phyloP scores from a whole-genome alignment of 345 rosid genomes.

The Arabidopsis thaliana region TAIR10.1 NC_003074.8:5715501-5716000 shows the following conservation, averaged over 20 bases:
- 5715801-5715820: conserved; percentile 47
- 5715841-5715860: conserved; percentile 85
- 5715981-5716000: conserved; percentile 12
- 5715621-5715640: conserved; percentile 92
- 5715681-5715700: conserved; percentile 52
- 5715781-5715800: conserved; percentile 46
- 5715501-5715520: conserved; percentile 95
- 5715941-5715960: conserved; percentile 6
- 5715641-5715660: conserved; percentile 67
- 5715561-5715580: conserved; percentile 50
- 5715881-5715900: conserved; percentile 92
- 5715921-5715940: conserved; percentile 63
- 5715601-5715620: conserved; percentile 79
- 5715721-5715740: conserved; percentile 61
- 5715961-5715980: not conserved
- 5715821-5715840: conserved; percentile 78
- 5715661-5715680: conserved; percentile 49
- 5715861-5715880: conserved; percentile 62
- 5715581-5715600: conserved; percentile 83
- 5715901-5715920: conserved; percentile 87
- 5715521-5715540: conserved; percentile 56
- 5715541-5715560: conserved; percentile 56
- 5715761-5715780: conserved; percentile 89
- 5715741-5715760: conserved; percentile 71
- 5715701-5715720: conserved; percentile 63